Percentiles rank a stretch among this genome's conserved stretches.
These are phyloP conservation scores for Mycena pura DNA, from an alignment of 768 basidiomycete genomes.

Conservation along the genomic window DNA sequence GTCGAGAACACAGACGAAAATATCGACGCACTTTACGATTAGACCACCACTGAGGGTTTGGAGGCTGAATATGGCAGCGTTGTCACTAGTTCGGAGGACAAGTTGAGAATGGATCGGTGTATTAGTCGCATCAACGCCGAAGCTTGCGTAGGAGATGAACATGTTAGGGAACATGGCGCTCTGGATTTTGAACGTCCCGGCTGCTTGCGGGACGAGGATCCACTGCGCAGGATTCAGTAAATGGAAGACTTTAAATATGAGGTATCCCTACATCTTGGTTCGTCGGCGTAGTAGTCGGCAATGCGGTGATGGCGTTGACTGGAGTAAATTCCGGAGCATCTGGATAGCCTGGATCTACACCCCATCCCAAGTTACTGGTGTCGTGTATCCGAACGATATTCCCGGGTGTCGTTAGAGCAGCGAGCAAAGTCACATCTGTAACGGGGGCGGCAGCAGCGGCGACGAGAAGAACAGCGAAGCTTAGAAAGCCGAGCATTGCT, in stretches of 20 bases:
- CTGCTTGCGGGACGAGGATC: background rate
- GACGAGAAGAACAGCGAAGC: background rate
- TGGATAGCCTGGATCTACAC: constrained; percentile 1
- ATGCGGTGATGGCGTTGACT: background rate
- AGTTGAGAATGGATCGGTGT: background rate
- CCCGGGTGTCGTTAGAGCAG: background rate
- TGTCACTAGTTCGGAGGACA: constrained; percentile 1
- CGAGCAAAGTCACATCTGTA: background rate
- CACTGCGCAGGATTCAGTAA: background rate
- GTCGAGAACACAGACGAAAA: too few relatives aligned
- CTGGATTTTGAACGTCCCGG: constrained; percentile 1
- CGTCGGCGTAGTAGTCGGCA: background rate
- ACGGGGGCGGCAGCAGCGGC: background rate
- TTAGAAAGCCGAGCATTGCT: constrained; percentile 3
- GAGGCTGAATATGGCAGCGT: background rate
- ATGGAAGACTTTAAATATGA: background rate
- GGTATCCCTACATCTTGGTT: background rate
- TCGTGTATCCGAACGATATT: constrained; percentile 1
- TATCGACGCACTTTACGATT: too few relatives aligned
- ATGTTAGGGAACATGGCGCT: background rate
- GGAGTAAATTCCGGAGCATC: background rate
- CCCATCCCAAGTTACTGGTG: background rate
- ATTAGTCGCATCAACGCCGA: background rate
- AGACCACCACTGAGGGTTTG: background rate
- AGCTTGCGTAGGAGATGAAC: background rate